Percentiles rank a stretch among this genome's conserved stretches.
Conservation (phyloP, 768 basidiomycete species). For the Pulveroboletus sp. region DNA sequence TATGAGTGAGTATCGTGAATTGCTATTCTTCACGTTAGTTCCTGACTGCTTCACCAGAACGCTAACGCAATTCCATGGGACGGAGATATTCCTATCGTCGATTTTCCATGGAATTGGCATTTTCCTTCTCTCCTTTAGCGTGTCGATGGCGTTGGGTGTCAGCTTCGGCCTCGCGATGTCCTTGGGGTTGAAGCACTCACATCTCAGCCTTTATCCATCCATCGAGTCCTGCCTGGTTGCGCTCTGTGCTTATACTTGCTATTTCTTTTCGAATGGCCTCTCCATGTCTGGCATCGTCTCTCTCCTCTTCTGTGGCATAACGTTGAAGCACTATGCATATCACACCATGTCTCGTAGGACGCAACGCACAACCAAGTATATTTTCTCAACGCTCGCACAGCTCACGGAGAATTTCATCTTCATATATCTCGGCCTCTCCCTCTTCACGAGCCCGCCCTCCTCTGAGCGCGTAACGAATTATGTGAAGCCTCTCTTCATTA, state of each 20-base stretch:
- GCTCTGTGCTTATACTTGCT: constrained; percentile 91
- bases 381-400: constrained; percentile 90
- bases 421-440: constrained; percentile 93
- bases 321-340: constrained; percentile 99
- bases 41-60: constrained; percentile 50
- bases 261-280: constrained; percentile 97
- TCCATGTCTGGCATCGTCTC: constrained; percentile 97
- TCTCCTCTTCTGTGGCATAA: constrained; percentile 96
- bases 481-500: constrained; percentile 93
- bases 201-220: constrained; percentile 78
- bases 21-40: not conserved
- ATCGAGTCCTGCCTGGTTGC: constrained; percentile 97
- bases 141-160: constrained; percentile 93
- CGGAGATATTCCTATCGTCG: constrained; percentile 79
- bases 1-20: constrained; percentile 76
- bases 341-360: constrained; percentile 98
- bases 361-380: constrained; percentile 91
- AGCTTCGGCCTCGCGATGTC: constrained; percentile 88
- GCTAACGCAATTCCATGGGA: constrained; percentile 84
- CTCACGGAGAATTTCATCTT: constrained; percentile 99
- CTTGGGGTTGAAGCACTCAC: constrained; percentile 90
- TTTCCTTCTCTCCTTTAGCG: constrained; percentile 91
- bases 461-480: constrained; percentile 75
- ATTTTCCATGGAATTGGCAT: constrained; percentile 97
- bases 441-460: constrained; percentile 88